Evolutionary conservation across 2,329 filamentous ascomycete genomes (phyloP).

Genomic region (Sclerotinia borealis): DNA sequence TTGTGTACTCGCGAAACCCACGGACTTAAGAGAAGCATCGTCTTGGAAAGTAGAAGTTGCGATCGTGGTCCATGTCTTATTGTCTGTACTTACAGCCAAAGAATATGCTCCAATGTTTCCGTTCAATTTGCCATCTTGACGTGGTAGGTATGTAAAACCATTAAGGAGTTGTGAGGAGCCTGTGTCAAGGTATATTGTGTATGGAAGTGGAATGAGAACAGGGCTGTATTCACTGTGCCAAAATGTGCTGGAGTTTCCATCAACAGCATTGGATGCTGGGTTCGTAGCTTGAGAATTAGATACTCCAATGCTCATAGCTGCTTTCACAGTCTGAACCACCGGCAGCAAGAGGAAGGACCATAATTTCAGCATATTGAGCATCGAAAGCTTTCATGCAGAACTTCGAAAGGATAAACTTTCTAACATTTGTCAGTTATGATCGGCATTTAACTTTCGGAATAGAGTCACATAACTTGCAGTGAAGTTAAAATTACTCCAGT

Average conservation of each 20-base stretch:
- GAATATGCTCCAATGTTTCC: slow-evolving; percentile 34
- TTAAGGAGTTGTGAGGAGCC: slow-evolving; percentile 29
- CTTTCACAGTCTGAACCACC: neutral
- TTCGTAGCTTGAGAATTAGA: neutral
- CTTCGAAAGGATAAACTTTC: neutral
- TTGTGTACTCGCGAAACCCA: slow-evolving; percentile 10
- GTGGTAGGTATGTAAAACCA: slow-evolving; percentile 31
- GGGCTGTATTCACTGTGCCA: slow-evolving; percentile 33
- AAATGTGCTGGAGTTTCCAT: slow-evolving; percentile 30
- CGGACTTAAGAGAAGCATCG: slow-evolving; percentile 9
- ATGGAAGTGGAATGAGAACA: slow-evolving; percentile 26
- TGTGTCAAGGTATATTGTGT: slow-evolving; percentile 34
- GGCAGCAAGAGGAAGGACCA: neutral
- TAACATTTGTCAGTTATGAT: neutral
- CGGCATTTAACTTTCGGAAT: neutral
- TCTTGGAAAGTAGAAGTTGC: slow-evolving; percentile 25
- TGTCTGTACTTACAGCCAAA: slow-evolving; percentile 30
- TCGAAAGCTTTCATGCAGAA: neutral
- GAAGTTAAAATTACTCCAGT: neutral
- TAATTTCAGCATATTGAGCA: neutral
- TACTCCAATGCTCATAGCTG: neutral
- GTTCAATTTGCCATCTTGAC: slow-evolving; percentile 32
- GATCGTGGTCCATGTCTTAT: slow-evolving; percentile 27
- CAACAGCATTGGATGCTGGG: slow-evolving; percentile 26
- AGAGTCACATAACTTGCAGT: neutral